Evolutionary conservation across 2,329 filamentous ascomycete genomes (phyloP).

Genomic region (Sporothrix euskadiensis): DNA sequence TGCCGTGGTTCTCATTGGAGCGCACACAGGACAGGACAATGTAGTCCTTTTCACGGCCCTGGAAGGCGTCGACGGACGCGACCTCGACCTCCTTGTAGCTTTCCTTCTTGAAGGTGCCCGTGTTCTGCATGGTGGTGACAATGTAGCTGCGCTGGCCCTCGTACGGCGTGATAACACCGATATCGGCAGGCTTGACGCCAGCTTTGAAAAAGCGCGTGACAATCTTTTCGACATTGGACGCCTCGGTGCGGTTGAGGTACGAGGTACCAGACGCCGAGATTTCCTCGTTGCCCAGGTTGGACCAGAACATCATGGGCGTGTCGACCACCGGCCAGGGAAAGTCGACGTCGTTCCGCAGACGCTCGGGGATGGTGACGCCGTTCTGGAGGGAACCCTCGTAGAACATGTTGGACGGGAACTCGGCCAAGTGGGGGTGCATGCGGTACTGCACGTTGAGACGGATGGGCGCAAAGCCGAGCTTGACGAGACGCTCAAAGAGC

Average conservation of each 20-base stretch:
- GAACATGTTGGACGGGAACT: conserved; percentile 99
- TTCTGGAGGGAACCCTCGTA: conserved; percentile 98
- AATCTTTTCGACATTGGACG: conserved; percentile 96
- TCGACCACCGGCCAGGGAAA: conserved; percentile 96
- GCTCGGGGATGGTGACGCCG: conserved; percentile 85
- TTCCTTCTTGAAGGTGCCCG: conserved; percentile 96
- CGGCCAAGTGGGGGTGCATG: conserved; percentile 96
- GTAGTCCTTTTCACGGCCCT: conserved; percentile 98
- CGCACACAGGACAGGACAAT: conserved; percentile 97
- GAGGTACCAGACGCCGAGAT: conserved; percentile 97
- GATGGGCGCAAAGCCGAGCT: conserved; percentile 86
- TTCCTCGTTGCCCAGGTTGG: conserved; percentile 94
- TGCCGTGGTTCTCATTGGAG: conserved; percentile 98
- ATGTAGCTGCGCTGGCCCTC: conserved; percentile 98
- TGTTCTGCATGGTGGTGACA: conserved; percentile 98
- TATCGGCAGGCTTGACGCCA: conserved; percentile 87
- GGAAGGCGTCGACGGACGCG: conserved; percentile 96
- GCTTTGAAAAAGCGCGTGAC: conserved; percentile 99
- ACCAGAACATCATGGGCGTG: conserved; percentile 99
- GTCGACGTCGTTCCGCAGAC: conserved; percentile 88
- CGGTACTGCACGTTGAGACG: conserved; percentile 96
- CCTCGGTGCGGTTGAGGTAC: conserved; percentile 96
- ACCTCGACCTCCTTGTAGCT: conserved; percentile 98
- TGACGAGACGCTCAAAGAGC: conserved; percentile 94
- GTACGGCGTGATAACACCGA: conserved; percentile 98